These are phyloP conservation scores for Adansonia gregorii DNA, from an alignment of 441 rosid genomes.

Conservation along the genomic window DNA sequence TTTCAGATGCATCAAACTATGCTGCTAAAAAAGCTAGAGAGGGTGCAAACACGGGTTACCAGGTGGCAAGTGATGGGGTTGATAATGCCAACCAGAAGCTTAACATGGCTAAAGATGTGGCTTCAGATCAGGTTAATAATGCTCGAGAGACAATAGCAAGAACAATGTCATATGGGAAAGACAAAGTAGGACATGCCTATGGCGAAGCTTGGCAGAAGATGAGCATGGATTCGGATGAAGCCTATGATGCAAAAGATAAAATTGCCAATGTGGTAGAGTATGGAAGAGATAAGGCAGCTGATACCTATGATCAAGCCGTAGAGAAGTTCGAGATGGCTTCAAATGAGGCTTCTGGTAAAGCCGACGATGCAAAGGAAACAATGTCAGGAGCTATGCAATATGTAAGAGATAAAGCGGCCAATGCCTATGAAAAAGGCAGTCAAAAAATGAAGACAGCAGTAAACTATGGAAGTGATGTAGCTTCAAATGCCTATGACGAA, in stretches of 20 bases:
- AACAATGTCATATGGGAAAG: constrained; percentile 29
- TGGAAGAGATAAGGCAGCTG: constrained; percentile 31
- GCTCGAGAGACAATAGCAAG: constrained; percentile 20
- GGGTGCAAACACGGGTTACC: constrained; percentile 24
- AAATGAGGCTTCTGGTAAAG: constrained; percentile 18
- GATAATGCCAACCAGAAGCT: constrained; percentile 29
- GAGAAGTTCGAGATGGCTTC: constrained; percentile 20
- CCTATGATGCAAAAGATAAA: constrained; percentile 23
- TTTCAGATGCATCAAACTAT: constrained; percentile 34
- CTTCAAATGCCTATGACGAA: neutral
- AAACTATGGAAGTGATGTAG: neutral
- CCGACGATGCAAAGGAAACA: constrained; percentile 29
- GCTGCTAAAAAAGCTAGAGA: constrained; percentile 34
- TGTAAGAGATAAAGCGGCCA: constrained; percentile 34
- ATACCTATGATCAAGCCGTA: constrained; percentile 34
- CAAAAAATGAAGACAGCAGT: constrained; percentile 23
- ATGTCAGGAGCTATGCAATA: constrained; percentile 33
- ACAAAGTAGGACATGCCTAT: constrained; percentile 27
- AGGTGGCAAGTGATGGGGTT: constrained; percentile 25
- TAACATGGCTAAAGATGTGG: constrained; percentile 19
- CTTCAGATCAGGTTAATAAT: neutral
- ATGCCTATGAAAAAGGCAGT: constrained; percentile 34
- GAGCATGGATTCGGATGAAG: constrained; percentile 23
- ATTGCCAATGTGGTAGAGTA: constrained; percentile 24
- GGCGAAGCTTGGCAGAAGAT: constrained; percentile 27